Base-by-base conservation (phyloP, 345 rosid species). In the Rhizophora mangle region DNA sequence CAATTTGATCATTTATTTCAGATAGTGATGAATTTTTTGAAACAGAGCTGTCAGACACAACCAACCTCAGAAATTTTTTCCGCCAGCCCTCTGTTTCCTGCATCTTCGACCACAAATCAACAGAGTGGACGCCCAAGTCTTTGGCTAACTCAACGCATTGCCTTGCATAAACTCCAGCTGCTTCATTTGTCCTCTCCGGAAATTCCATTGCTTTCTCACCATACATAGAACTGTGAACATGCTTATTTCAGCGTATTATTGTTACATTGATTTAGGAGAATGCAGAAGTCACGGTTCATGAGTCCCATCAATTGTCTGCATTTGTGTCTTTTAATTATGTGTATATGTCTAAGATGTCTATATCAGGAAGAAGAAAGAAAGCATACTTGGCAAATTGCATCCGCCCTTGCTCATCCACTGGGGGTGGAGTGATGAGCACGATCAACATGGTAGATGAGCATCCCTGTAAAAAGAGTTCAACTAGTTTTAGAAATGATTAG, bases 51-150 rank as follows among this genome's bases (percentile, higher is more conserved):
- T 60, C 36, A 37, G 29, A 61, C 60, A 8, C 47, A 36, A 82
- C 86, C 69, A 71, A 91, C 97, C 97, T 94, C 66, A 94, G 64
- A 74, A 80, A 86, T 27, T 82, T 82, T 70, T 82, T 88, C 92
- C 85, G 92, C 97, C 97, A 94, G 49, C 85, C 88, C 64, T 78
- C 81, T 49, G 84, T 83, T 67, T 89, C 88, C 80, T 89, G 92
- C 97, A 92, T 91, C 84, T 81, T 89, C 70, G 91, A 87, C 98
- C 97, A 94, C 47, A 94, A 39, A 80, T 94, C 78, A 51, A 91
- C 76, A 24, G 78, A 82, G 58, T 36, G 80, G 22, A 88, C 57
- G 30, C 86, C 93, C 61, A 89, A 60, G 34, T 94, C 97, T 24
- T 83, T 75, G 1, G 90, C 89, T 61, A 91, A 78, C 67, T 82